These are phyloP conservation scores for Talaromyces rugulosus DNA, from an alignment of 2,329 filamentous ascomycete species.

Conservation along the genomic window DNA sequence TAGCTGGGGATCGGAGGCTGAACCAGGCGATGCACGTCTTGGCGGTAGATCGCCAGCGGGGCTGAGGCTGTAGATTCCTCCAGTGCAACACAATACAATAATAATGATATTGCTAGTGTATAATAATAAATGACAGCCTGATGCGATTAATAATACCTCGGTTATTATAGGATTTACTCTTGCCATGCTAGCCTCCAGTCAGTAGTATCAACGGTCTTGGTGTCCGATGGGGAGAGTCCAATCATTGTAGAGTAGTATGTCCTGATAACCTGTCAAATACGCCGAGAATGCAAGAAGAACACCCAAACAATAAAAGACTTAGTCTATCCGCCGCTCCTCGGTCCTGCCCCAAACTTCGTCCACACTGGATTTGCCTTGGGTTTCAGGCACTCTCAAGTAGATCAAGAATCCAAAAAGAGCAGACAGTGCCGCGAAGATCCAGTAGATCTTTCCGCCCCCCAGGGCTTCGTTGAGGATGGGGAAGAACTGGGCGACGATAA, in stretches of 20 bases:
- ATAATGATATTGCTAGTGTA: not conserved
- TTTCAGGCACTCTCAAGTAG: constrained; percentile 73
- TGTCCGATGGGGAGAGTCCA: not conserved
- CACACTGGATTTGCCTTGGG: constrained; percentile 73
- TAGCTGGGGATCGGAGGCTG: not conserved
- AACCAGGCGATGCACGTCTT: not conserved
- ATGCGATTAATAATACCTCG: not conserved
- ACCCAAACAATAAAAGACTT: not conserved
- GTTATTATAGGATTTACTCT: not conserved
- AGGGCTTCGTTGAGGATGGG: constrained; percentile 75
- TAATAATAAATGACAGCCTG: not conserved
- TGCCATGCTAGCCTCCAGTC: not conserved
- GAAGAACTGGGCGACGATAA: constrained; percentile 92
- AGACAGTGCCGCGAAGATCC: constrained; percentile 79
- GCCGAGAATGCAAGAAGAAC: not conserved
- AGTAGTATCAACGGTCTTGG: not conserved
- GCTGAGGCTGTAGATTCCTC: not conserved
- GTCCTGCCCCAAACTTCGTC: constrained; percentile 86
- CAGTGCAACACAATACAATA: not conserved
- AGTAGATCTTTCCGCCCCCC: constrained; percentile 82
- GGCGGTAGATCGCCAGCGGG: not conserved
- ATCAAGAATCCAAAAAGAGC: constrained; percentile 68
- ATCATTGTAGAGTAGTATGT: not conserved
- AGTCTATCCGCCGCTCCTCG: constrained; percentile 23
- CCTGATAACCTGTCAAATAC: not conserved